Evolutionary conservation across 495 filamentous ascomycete genomes (phyloP).

Genomic region (Clohesyomyces aquaticus): DNA sequence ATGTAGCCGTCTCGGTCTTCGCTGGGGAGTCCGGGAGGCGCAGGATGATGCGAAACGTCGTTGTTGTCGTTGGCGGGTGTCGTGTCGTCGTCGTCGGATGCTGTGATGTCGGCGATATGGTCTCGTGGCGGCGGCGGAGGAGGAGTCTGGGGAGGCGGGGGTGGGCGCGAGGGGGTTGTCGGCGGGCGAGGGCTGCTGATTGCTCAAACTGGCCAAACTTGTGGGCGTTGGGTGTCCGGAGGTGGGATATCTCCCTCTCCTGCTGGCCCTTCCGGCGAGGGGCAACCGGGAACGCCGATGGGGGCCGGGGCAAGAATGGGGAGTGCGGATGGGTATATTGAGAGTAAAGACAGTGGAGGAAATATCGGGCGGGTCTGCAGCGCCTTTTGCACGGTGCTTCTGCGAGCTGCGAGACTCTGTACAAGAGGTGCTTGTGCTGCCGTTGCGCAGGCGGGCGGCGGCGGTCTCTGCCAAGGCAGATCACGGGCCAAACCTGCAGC

Average conservation of each 20-base stretch:
- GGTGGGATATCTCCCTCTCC: slow-evolving; percentile 18
- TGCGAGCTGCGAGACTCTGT: background rate
- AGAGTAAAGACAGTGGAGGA: slow-evolving; percentile 2
- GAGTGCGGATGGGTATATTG: background rate
- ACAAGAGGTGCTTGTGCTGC: too few relatives aligned
- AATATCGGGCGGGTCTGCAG: background rate
- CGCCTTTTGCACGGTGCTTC: background rate
- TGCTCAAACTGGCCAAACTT: background rate
- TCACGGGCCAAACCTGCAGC: slow-evolving; percentile 6
- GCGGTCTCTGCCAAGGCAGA: slow-evolving; percentile 1
- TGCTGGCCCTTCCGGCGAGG: slow-evolving; percentile 22
- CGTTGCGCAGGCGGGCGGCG: too few relatives aligned
- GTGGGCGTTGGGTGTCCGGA: slow-evolving; percentile 5
- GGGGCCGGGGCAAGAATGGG: slow-evolving; percentile 8
- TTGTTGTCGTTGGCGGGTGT: too few relatives aligned
- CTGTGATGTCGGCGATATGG: background rate
- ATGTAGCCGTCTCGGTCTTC: slow-evolving; percentile 51
- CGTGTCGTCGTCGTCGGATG: too few relatives aligned
- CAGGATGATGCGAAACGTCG: too few relatives aligned
- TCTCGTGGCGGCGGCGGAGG: background rate
- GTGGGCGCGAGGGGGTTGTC: slow-evolving; percentile 2
- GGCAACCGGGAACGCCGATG: slow-evolving; percentile 8
- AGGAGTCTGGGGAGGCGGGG: slow-evolving; percentile 9
- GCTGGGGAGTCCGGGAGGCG: slow-evolving; percentile 16
- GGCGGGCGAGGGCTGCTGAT: background rate